Conservation (phyloP, 306 rosid species). For the Senna siamea region DNA sequence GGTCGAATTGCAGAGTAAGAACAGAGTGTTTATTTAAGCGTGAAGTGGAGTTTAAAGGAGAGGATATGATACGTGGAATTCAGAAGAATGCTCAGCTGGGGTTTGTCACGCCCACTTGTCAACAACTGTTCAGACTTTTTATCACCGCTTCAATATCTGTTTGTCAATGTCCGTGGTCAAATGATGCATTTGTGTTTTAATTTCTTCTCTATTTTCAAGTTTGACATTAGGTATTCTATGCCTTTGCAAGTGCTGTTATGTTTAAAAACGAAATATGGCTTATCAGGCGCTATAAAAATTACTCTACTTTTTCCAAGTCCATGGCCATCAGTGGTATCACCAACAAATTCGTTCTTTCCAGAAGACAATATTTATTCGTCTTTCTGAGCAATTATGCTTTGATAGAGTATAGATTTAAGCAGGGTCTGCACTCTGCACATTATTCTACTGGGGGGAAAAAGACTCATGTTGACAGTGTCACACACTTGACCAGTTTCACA, state of each 20-base stretch:
- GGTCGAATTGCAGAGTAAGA: no score
- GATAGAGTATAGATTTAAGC: not conserved
- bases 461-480: slow-evolving; percentile 4
- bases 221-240: no score
- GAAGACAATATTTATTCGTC: not conserved
- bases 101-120: not conserved
- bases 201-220: no score
- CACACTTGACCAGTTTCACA: slow-evolving; percentile 25
- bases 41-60: no score
- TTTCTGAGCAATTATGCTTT: not conserved
- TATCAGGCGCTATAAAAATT: no score
- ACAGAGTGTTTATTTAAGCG: no score
- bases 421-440: not conserved
- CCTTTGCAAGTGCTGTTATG: no score
- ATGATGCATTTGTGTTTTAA: no score
- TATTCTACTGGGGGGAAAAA: not conserved
- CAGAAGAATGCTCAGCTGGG: not conserved
- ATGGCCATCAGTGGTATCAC: not conserved
- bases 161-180: no score
- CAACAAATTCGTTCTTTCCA: not conserved
- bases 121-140: not conserved
- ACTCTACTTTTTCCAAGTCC: not conserved
- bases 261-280: no score
- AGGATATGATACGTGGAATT: not conserved
- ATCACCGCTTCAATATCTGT: no score